Evolutionary conservation across 2,329 filamentous ascomycete species (phyloP), one percentile per base, ranked within the genome.

Genomic region (Colletotrichum lindemuthianum): DNA sequence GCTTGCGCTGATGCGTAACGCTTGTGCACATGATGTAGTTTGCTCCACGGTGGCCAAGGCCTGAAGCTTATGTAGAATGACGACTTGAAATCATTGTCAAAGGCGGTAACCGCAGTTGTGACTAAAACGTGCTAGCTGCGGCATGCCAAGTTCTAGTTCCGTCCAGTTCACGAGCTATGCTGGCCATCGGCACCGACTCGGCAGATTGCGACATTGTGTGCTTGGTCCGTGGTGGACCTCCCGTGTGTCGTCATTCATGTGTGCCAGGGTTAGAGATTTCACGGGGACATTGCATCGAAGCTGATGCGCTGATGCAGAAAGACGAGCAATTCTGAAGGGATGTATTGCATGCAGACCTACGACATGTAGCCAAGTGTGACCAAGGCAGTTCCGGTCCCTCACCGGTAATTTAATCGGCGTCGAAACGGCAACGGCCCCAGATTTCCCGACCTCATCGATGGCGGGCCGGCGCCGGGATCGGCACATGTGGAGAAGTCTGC

Each of bases 121-220:
- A 4, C 5, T 24, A 24, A 24, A 24, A 4, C 4, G 24, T 24
- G 24, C 5, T 4, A 24, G 24, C 24, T 24, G 5, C 4, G 24
- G 24, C 24, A 24, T 24, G 24, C 43, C 44, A 13, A 39, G 15
- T 36, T n/a, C 8, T 43, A 50, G 52, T 33, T 8, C 15, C n/a
- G 39, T 15, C n/a, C 32, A 6, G 32, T n/a, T 37, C 15, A n/a
- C n/a, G 59, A 6, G n/a, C n/a, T n/a, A 12, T 7, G 16, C 34
- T 6, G 16, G 40, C 12, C 6, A 3, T 65, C 63, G 63, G 63
- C 24, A 52, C 63, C 63, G 63, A 61, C 32, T 61, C 63, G 63
- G 63, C 63, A 12, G 36, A 52, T 52, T 37, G 51, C 45, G 45
- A 51, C 56, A 53, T 50, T 33, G 13, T 6, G 5, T 34, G 6